Conservation (phyloP, 1,284 basidiomycete species). For the Leccinum subrobustum region DNA sequence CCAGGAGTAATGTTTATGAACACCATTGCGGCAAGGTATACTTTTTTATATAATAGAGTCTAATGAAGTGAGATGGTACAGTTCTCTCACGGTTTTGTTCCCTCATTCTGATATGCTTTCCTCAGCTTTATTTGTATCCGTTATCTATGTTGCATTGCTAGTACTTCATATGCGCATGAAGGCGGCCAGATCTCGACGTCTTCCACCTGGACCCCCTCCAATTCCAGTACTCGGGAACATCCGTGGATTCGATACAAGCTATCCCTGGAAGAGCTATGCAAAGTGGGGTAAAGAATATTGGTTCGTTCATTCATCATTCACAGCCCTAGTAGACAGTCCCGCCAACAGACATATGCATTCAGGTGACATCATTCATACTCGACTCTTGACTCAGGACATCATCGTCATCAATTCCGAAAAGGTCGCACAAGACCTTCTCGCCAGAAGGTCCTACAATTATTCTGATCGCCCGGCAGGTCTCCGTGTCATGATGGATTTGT, state of each 20-base stretch:
- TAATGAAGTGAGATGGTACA: not conserved
- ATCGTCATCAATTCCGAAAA: conserved; percentile 26
- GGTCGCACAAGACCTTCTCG: conserved; percentile 25
- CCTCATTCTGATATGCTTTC: conserved; percentile 6
- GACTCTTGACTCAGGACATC: conserved; percentile 17
- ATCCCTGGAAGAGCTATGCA: conserved; percentile 26
- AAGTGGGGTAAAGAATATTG: conserved; percentile 25
- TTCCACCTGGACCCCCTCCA: conserved; percentile 25
- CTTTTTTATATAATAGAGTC: no score
- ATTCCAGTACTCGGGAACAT: conserved; percentile 25
- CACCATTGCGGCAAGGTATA: not conserved
- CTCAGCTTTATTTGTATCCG: not conserved
- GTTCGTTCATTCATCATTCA: conserved; percentile 5
- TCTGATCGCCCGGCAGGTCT: conserved; percentile 22
- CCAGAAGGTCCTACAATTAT: conserved; percentile 21
- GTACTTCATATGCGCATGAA: conserved; percentile 10
- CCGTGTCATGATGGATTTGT: conserved; percentile 19
- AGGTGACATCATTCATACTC: conserved; percentile 26
- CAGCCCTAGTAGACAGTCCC: not conserved
- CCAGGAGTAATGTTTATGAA: not conserved
- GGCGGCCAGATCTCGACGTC: conserved; percentile 1
- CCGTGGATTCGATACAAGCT: conserved; percentile 9
- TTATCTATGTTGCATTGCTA: conserved; percentile 14
- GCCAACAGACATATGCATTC: not conserved
- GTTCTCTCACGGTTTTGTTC: not conserved